Evolutionary conservation across 768 basidiomycete species (phyloP).

Genomic region (Leccinellum rugosiceps): DNA sequence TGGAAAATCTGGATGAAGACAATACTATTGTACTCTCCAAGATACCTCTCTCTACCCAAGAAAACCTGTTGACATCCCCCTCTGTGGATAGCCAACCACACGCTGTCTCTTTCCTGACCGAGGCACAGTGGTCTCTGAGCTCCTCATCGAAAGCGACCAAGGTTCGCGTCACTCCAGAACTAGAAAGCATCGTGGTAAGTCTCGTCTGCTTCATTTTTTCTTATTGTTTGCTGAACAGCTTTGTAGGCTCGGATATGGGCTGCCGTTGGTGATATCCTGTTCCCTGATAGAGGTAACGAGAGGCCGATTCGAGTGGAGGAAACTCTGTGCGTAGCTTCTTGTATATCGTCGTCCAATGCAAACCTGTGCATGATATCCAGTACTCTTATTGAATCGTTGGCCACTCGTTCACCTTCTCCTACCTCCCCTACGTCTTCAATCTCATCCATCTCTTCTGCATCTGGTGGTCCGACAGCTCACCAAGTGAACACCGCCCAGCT

Average conservation of each 20-base stretch:
- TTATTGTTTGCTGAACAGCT: neutral
- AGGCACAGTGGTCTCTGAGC: constrained; percentile 8
- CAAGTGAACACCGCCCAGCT: constrained; percentile 71
- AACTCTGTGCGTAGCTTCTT: constrained; percentile 49
- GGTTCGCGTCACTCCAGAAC: constrained; percentile 55
- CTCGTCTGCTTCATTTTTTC: neutral
- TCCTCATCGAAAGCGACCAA: constrained; percentile 31
- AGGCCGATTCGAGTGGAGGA: constrained; percentile 54
- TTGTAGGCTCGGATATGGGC: constrained; percentile 66
- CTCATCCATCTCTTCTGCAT: constrained; percentile 41
- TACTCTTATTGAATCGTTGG: constrained; percentile 53
- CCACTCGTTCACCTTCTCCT: constrained; percentile 48
- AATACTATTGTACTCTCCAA: constrained; percentile 31
- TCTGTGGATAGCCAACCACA: constrained; percentile 6
- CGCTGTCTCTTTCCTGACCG: neutral
- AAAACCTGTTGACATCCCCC: neutral
- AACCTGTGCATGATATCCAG: constrained; percentile 32
- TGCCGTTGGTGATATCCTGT: constrained; percentile 60
- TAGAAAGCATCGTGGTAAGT: constrained; percentile 64
- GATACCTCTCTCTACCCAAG: neutral
- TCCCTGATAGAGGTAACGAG: constrained; percentile 45
- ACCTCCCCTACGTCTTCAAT: constrained; percentile 57
- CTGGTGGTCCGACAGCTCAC: constrained; percentile 52
- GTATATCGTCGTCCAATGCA: neutral
- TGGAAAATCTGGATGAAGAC: constrained; percentile 25